Conservation (phyloP, 108 stramenopile genomes). For the Craspedostauros australis region DNA sequence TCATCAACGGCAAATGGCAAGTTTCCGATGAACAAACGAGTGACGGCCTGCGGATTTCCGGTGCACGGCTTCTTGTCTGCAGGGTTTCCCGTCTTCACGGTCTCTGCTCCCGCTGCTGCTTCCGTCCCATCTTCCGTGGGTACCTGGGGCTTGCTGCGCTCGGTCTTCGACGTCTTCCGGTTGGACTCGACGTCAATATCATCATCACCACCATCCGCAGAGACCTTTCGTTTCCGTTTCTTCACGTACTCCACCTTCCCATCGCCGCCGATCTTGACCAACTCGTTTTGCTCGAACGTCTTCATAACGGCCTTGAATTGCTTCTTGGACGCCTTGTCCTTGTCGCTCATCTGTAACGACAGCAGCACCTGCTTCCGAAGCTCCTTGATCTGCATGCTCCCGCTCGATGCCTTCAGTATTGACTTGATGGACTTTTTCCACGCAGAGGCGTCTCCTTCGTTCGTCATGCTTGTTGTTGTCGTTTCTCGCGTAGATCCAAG, state of each 20-base stretch:
- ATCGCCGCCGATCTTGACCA: slow-evolving; percentile 52
- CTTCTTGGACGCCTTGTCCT: slow-evolving; percentile 78
- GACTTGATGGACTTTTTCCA: slow-evolving; percentile 30
- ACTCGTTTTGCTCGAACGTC: slow-evolving; percentile 44
- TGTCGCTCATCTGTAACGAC: slow-evolving; percentile 42
- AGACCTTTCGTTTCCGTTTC: slow-evolving; percentile 9
- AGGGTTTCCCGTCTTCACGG: background rate
- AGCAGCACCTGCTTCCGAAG: slow-evolving; percentile 44
- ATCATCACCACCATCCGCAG: slow-evolving; percentile 4
- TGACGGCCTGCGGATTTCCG: slow-evolving; percentile 79
- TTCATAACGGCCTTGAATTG: slow-evolving; percentile 71
- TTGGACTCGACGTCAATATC: slow-evolving; percentile 1
- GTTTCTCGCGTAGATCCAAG: too few relatives aligned
- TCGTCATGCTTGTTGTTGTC: too few relatives aligned
- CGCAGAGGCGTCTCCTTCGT: too few relatives aligned
- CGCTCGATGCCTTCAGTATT: slow-evolving; percentile 13
- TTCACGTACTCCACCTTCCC: slow-evolving; percentile 37
- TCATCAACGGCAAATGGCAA: slow-evolving; percentile 85
- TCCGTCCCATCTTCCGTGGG: background rate
- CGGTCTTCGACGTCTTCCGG: slow-evolving; percentile 1
- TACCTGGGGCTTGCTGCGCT: slow-evolving; percentile 27
- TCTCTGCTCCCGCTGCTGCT: background rate
- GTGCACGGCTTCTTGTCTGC: slow-evolving; percentile 62
- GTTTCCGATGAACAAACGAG: slow-evolving; percentile 83
- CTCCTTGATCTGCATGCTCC: slow-evolving; percentile 36